These are phyloP conservation scores for Spergularia azorica DNA, from an alignment of 179 eudicot species.

Conservation along the genomic window DNA sequence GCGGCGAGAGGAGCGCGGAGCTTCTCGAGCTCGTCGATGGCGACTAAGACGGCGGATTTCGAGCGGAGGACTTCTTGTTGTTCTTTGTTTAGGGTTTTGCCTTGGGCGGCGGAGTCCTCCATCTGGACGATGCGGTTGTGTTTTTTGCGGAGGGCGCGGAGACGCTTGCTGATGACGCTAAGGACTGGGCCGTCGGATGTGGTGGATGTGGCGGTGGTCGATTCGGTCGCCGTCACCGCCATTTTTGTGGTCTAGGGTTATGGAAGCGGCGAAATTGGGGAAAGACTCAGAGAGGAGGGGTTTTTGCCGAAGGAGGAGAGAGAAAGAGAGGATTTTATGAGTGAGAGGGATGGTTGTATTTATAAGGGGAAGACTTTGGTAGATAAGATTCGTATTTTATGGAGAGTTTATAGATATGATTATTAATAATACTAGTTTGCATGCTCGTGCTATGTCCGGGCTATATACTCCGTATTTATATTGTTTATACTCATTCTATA, in stretches of 20 bases:
- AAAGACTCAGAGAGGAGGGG: background rate
- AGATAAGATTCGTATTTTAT: no score
- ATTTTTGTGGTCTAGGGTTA: conserved; percentile 21
- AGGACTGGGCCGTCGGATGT: conserved; percentile 76
- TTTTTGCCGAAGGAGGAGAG: no score
- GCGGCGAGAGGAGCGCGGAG: conserved; percentile 60
- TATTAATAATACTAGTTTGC: no score
- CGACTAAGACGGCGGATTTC: conserved; percentile 47
- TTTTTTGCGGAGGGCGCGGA: conserved; percentile 82
- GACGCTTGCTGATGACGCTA: conserved; percentile 65
- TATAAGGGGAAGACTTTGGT: no score
- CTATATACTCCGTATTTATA: no score
- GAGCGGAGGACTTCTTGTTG: conserved; percentile 70
- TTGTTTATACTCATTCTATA: no score
- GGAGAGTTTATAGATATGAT: no score
- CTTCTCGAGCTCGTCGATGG: conserved; percentile 85
- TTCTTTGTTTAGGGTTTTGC: conserved; percentile 74
- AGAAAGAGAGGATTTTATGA: no score
- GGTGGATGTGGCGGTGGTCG: conserved; percentile 35
- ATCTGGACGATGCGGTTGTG: conserved; percentile 68
- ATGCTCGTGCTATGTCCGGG: no score
- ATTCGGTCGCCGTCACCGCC: conserved; percentile 59
- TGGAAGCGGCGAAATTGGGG: background rate
- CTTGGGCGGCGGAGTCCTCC: conserved; percentile 64
- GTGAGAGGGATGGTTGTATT: no score